Evolutionary conservation across 2,329 filamentous ascomycete genomes (phyloP), one percentile per base, ranked within the genome.

Genomic region (Didymella arachidicola): DNA sequence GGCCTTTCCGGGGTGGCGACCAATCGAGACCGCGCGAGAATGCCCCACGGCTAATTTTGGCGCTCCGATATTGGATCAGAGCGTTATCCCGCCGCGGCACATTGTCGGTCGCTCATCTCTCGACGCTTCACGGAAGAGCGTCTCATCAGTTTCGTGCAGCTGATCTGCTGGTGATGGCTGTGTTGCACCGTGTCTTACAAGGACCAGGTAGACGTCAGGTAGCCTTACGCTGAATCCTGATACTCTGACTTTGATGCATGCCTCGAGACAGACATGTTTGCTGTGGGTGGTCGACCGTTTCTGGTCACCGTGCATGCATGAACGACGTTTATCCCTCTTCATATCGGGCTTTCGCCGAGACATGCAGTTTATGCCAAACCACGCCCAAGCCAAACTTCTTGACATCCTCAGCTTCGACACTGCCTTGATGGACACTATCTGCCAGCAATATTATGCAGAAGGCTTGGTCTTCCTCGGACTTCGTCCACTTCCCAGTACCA

Each of bases 81-180:
- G 19, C 56, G 50, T 59, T 53, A 59, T 54, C 50, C 45, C 41
- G 45, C 30, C 18, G 26, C 50, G 49, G 45, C 50, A 49, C 45
- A 50, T 53, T 12, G 30, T 50, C 56, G 56, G 45, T 36, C 18
- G 34, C 41, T 16, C 51, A 26, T 50, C 22, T 39, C 29, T 30
- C 43, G 27, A 48, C 22, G 25, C 12, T 32, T 16, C 27, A 19
- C 29, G 29, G 27, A n/a, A 36, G 16, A 18, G n/a, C 19, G 19
- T 36, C 49, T 39, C 30, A 29, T 53, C 36, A 18, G 19, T 48
- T 53, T 29, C 42, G 48, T 38, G 36, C 48, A 43, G 8, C 34
- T 18, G 7, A 10, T 22, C 48, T 36, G 14, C 34, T 18, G 7
- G 14, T 22, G 10, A 10, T 34, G 22, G 34, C 34, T 11, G 26